Evolutionary conservation across 2,329 filamentous ascomycete species (phyloP).

Genomic region (Onygenales sp.): DNA sequence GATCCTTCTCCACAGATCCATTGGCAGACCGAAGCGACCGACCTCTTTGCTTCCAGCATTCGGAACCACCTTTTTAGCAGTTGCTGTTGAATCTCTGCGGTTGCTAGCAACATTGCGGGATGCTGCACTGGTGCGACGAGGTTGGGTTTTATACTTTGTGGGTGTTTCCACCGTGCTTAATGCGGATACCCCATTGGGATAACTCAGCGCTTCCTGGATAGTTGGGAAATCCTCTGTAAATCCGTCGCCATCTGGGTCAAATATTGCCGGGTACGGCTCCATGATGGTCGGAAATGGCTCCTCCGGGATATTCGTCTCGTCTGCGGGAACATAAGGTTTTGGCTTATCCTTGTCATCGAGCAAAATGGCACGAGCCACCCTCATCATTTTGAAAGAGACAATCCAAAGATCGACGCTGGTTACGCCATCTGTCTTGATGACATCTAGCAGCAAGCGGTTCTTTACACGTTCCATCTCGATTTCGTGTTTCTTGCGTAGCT

Average conservation of each 20-base stretch:
- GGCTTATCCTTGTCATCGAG: slow-evolving; percentile 19
- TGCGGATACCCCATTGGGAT: background rate
- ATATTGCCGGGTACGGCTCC: background rate
- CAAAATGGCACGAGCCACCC: slow-evolving; percentile 19
- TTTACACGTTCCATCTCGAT: slow-evolving; percentile 17
- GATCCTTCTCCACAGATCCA: slow-evolving; percentile 21
- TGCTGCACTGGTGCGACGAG: background rate
- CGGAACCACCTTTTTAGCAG: background rate
- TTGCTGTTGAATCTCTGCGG: background rate
- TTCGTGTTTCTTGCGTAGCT: slow-evolving; percentile 16
- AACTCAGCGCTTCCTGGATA: slow-evolving; percentile 3
- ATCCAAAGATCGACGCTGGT: slow-evolving; percentile 19
- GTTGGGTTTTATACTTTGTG: background rate
- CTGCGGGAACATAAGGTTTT: background rate
- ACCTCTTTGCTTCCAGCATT: background rate
- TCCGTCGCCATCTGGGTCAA: slow-evolving; percentile 7
- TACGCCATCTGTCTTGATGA: slow-evolving; percentile 17
- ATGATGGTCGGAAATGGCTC: background rate
- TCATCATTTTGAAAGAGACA: slow-evolving; percentile 20
- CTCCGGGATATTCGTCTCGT: slow-evolving; percentile 1
- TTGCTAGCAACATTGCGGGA: background rate
- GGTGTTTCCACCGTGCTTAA: background rate
- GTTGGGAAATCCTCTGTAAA: slow-evolving; percentile 17
- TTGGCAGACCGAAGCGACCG: slow-evolving; percentile 18
- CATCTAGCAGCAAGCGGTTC: slow-evolving; percentile 22